These are phyloP conservation scores for Pyronema omphalodes DNA, from an alignment of 495 filamentous ascomycete species.

Conservation along the genomic window DNA sequence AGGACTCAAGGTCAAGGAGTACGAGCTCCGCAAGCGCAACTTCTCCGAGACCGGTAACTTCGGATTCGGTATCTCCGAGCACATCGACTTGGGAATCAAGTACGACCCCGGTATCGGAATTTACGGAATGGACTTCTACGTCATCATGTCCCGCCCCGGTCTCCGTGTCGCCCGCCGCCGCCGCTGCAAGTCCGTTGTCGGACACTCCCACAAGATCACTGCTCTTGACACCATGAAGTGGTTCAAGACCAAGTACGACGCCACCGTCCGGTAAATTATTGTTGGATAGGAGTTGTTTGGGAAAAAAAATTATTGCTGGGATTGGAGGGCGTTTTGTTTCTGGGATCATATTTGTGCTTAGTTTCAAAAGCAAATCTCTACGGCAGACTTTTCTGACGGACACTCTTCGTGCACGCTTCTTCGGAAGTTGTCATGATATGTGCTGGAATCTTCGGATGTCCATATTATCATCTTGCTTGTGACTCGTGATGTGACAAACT, in stretches of 20 bases:
- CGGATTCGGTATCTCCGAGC: slow-evolving; percentile 98
- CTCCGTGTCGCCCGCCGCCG: slow-evolving; percentile 92
- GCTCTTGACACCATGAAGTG: slow-evolving; percentile 88
- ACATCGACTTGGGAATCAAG: slow-evolving; percentile 99
- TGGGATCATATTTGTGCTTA: slow-evolving; percentile 1
- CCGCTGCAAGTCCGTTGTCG: slow-evolving; percentile 69
- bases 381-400: slow-evolving; percentile 1
- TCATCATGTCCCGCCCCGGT: slow-evolving; percentile 98
- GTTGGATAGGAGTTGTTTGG: neutral
- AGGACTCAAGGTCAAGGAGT: slow-evolving; percentile 99
- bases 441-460: neutral
- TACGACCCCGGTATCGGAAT: slow-evolving; percentile 99
- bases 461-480: neutral
- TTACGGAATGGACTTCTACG: slow-evolving; percentile 99
- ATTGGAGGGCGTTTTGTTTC: neutral
- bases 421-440: neutral
- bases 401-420: neutral
- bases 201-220: slow-evolving; percentile 79
- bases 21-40: slow-evolving; percentile 96
- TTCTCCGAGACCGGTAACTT: slow-evolving; percentile 99
- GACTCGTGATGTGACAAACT: neutral
- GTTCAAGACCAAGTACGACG: slow-evolving; percentile 99
- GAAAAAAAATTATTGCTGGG: slow-evolving; percentile 1
- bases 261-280: slow-evolving; percentile 66
- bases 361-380: neutral